Evolutionary conservation across 805 yeast genomes (phyloP).

Genomic region (Pichia sporocuriosa): DNA sequence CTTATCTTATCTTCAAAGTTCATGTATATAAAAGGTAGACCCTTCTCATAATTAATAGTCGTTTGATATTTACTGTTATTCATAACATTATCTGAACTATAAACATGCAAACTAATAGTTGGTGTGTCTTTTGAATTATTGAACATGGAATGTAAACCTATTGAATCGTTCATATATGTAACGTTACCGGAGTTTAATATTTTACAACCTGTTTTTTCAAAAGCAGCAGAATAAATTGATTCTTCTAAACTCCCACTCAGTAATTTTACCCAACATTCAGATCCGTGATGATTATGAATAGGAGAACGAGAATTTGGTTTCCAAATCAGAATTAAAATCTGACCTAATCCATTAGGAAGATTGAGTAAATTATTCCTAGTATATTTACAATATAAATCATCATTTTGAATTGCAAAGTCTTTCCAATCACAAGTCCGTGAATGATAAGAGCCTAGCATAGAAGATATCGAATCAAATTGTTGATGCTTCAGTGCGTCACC

Average conservation of each 20-base stretch:
- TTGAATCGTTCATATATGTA: slow-evolving; percentile 56
- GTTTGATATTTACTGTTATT: too few relatives aligned
- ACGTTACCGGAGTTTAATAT: slow-evolving; percentile 36
- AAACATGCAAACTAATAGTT: slow-evolving; percentile 62
- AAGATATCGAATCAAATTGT: not conserved
- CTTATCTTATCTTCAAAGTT: not conserved
- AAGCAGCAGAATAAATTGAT: slow-evolving; percentile 38
- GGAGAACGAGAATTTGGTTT: slow-evolving; percentile 56
- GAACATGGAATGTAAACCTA: slow-evolving; percentile 60
- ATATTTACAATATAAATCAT: slow-evolving; percentile 26
- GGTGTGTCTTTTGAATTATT: slow-evolving; percentile 36
- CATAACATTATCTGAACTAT: slow-evolving; percentile 33
- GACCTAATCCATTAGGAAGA: slow-evolving; percentile 60
- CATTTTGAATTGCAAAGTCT: not conserved
- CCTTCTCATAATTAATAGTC: too few relatives aligned
- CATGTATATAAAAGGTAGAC: too few relatives aligned
- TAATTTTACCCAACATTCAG: slow-evolving; percentile 71
- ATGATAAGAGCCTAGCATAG: not conserved
- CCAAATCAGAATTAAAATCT: slow-evolving; percentile 64
- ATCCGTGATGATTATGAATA: slow-evolving; percentile 70
- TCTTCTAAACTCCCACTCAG: slow-evolving; percentile 54
- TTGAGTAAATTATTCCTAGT: slow-evolving; percentile 70
- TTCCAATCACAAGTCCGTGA: not conserved
- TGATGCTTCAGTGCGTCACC: not conserved
- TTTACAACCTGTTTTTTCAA: slow-evolving; percentile 19